Evolutionary conservation across 2,329 filamentous ascomycete species (phyloP).

Genomic region (Coniochaeta hoffmannii): DNA sequence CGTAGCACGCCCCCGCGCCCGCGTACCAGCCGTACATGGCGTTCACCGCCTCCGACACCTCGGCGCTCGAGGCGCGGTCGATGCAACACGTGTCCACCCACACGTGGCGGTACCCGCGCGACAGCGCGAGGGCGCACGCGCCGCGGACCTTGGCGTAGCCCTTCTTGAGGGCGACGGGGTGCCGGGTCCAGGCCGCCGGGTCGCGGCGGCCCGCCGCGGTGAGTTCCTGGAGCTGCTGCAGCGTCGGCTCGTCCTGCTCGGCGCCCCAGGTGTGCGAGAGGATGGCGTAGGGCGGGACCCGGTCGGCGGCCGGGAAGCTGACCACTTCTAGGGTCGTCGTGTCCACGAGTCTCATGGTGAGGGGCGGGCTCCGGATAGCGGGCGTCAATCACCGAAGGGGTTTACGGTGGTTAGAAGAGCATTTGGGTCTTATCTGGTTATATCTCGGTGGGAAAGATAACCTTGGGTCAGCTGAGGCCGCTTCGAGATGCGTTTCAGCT

Average conservation of each 20-base stretch:
- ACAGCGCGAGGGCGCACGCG: not conserved
- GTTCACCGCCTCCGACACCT: conserved; percentile 16
- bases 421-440: not conserved
- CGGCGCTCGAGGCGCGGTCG: conserved; percentile 16
- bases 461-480: not conserved
- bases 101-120: conserved; percentile 10
- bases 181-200: not conserved
- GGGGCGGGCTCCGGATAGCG: not conserved
- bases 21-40: conserved; percentile 18
- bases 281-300: conserved; percentile 9
- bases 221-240: not conserved
- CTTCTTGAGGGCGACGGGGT: conserved; percentile 1
- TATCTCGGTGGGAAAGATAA: not conserved
- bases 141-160: conserved; percentile 2
- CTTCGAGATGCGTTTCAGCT: conserved; percentile 1
- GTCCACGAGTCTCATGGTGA: conserved; percentile 1
- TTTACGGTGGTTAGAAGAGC: not conserved
- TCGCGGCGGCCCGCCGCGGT: not conserved
- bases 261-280: conserved; percentile 12
- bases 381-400: not conserved
- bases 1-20: conserved; percentile 14
- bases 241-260: not conserved
- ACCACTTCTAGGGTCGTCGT: not conserved
- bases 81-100: conserved; percentile 21
- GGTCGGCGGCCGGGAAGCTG: not conserved